phyloP scores from a whole-genome alignment of 345 rosid species.

The Geranium rotundifolium region DNA sequence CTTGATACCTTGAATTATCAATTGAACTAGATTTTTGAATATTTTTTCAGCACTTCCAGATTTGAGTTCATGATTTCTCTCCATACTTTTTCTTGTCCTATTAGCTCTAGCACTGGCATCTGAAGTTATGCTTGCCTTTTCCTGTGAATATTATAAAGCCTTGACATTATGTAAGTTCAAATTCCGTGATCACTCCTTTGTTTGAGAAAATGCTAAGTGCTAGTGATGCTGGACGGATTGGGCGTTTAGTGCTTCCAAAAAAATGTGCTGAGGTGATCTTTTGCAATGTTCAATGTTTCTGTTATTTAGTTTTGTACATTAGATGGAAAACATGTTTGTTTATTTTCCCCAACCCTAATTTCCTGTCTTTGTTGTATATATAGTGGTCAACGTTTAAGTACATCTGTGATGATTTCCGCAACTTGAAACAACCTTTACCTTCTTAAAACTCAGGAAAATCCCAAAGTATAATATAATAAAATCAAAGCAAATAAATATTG shows the following conservation, averaged over 20 bases:
- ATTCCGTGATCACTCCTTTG: slow-evolving; percentile 66
- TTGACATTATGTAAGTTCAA: slow-evolving; percentile 63
- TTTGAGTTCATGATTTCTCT: slow-evolving; percentile 1
- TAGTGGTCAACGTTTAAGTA: not conserved
- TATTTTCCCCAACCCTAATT: not conserved
- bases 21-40: no score
- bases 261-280: slow-evolving; percentile 80
- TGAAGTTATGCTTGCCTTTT: not conserved
- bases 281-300: not conserved
- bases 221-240: slow-evolving; percentile 87
- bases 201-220: slow-evolving; percentile 96
- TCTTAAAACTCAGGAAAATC: no score
- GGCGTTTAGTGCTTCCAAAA: slow-evolving; percentile 86
- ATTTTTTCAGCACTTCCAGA: no score
- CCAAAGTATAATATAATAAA: no score
- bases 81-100: not conserved
- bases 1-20: slow-evolving; percentile 4
- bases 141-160: slow-evolving; percentile 14
- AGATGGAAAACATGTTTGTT: not conserved
- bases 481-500: no score
- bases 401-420: not conserved
- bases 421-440: no score
- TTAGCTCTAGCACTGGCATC: not conserved
- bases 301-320: not conserved
- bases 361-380: not conserved